phyloP scores from a whole-genome alignment of 2,329 filamentous ascomycete species.

The Aspergillus novoparasiticus region DNA sequence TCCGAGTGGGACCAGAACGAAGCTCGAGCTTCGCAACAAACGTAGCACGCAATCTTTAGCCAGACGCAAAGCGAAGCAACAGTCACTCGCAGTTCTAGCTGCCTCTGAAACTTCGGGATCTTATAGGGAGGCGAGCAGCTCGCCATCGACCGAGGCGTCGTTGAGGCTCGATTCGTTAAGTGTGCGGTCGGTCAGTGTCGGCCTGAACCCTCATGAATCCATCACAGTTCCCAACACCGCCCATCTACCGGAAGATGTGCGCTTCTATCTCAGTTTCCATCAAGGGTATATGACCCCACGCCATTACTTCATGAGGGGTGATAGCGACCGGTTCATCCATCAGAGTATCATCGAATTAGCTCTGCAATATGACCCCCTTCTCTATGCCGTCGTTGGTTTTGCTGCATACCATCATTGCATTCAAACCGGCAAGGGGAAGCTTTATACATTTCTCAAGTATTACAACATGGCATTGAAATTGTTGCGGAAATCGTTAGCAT shows the following conservation, averaged over 20 bases:
- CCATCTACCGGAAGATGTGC: conserved; percentile 63
- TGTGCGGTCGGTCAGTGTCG: conserved; percentile 35
- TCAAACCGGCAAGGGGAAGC: conserved; percentile 67
- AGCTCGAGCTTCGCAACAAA: conserved; percentile 26
- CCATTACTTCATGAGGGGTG: conserved; percentile 78
- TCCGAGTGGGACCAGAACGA: conserved; percentile 22
- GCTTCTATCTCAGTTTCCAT: conserved; percentile 78
- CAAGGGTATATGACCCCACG: conserved; percentile 74
- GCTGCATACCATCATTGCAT: conserved; percentile 83
- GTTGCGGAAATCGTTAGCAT: conserved; percentile 71
- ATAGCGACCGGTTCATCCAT: conserved; percentile 73
- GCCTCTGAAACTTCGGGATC: conserved; percentile 39
- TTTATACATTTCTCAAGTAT: conserved; percentile 82
- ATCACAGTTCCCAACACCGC: conserved; percentile 27
- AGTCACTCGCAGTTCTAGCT: conserved; percentile 13
- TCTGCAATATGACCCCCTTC: conserved; percentile 73
- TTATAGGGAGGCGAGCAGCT: conserved; percentile 50
- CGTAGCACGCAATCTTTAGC: conserved; percentile 34
- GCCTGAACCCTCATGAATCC: conserved; percentile 28
- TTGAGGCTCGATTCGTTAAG: conserved; percentile 39
- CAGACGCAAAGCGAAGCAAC: conserved; percentile 31
- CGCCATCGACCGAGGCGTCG: conserved; percentile 55
- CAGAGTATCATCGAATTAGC: conserved; percentile 72
- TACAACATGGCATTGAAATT: conserved; percentile 86
- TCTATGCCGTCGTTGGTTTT: conserved; percentile 87